These are phyloP conservation scores for Agaricus blazei DNA, from an alignment of 768 basidiomycete genomes.

Conservation along the genomic window DNA sequence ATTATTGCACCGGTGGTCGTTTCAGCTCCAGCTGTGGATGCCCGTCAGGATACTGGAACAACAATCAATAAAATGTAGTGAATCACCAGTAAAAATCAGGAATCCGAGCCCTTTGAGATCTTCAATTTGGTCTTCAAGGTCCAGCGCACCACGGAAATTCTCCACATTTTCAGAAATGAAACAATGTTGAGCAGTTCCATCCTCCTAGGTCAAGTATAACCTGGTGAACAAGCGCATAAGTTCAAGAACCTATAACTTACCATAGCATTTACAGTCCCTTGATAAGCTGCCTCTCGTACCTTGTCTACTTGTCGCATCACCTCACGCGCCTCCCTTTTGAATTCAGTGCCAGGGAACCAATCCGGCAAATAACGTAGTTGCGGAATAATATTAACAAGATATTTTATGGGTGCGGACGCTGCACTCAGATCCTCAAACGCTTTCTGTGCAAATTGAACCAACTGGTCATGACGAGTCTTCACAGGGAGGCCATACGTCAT, in stretches of 20 bases:
- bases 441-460: too few relatives aligned
- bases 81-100: neutral
- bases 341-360: conserved; percentile 11
- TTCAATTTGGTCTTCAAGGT: neutral
- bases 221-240: too few relatives aligned
- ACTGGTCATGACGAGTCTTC: conserved; percentile 3
- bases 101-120: neutral
- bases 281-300: neutral
- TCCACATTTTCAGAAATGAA: neutral
- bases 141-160: neutral
- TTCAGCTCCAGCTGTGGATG: neutral
- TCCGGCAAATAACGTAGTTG: conserved; percentile 4
- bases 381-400: conserved; percentile 9
- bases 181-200: neutral
- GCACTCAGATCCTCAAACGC: too few relatives aligned
- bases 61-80: too few relatives aligned
- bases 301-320: neutral
- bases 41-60: neutral
- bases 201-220: neutral
- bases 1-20: conserved; percentile 10
- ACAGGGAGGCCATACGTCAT: neutral
- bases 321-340: neutral
- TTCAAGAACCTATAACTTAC: neutral
- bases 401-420: neutral
- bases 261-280: neutral